Percentiles rank a stretch among this genome's conserved stretches.
Conservation (phyloP, 2,329 filamentous ascomycete genomes). For the Trichoderma polysporum region DNA sequence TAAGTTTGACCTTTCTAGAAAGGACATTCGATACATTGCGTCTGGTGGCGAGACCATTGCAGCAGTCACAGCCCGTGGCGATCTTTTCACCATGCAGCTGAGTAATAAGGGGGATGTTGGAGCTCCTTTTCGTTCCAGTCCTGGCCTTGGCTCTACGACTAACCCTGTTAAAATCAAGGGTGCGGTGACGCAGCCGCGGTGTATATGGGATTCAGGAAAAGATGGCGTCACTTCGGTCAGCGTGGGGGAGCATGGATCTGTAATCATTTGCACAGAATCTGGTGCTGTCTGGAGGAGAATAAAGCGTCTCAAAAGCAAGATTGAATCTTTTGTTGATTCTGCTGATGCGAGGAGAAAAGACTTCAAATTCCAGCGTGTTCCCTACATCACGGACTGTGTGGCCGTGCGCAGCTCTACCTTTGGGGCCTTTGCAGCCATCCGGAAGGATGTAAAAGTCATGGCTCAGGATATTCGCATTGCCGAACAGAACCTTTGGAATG, state of each 20-base stretch:
- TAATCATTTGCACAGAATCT: slow-evolving; percentile 89
- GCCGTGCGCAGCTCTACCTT: slow-evolving; percentile 85
- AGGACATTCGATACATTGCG: slow-evolving; percentile 70
- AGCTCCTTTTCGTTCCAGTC: slow-evolving; percentile 35
- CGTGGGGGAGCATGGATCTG: slow-evolving; percentile 88
- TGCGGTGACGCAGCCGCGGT: slow-evolving; percentile 73
- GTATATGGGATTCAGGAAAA: slow-evolving; percentile 87
- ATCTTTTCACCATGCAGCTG: slow-evolving; percentile 82
- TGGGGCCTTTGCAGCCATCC: slow-evolving; percentile 84
- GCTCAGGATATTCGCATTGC: slow-evolving; percentile 67
- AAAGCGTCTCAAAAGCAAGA: slow-evolving; percentile 77
- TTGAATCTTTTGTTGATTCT: slow-evolving; percentile 48
- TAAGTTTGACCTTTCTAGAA: slow-evolving; percentile 62
- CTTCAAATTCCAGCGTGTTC: slow-evolving; percentile 92
- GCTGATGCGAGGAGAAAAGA: slow-evolving; percentile 71
- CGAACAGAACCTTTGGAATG: slow-evolving; percentile 69
- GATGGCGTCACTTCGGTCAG: slow-evolving; percentile 79
- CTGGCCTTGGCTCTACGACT: slow-evolving; percentile 69
- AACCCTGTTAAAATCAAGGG: slow-evolving; percentile 89
- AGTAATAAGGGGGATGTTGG: slow-evolving; percentile 65
- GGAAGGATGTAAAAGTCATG: slow-evolving; percentile 81
- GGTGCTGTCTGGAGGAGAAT: slow-evolving; percentile 92
- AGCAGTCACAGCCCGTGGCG: slow-evolving; percentile 78
- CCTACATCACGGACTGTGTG: slow-evolving; percentile 80
- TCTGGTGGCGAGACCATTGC: slow-evolving; percentile 91